phyloP scores from a whole-genome alignment of 306 rosid species.

The Pachyrhizus erosus region DNA sequence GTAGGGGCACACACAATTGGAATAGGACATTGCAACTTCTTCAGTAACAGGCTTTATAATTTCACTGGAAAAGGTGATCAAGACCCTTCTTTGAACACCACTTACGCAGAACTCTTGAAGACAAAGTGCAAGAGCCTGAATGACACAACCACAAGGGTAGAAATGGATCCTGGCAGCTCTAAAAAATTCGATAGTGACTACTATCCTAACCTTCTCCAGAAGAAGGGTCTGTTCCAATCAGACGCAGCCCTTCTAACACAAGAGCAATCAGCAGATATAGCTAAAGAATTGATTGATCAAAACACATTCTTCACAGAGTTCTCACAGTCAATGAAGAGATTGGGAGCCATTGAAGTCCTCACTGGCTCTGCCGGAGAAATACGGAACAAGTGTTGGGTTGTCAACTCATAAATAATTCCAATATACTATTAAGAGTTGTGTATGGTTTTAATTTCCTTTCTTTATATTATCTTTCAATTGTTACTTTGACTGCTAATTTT shows the following conservation, averaged over 20 bases:
- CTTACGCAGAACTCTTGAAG: slow-evolving; percentile 51
- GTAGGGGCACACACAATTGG: slow-evolving; percentile 71
- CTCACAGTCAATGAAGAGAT: slow-evolving; percentile 61
- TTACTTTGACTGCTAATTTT: background rate
- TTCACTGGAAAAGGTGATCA: slow-evolving; percentile 68
- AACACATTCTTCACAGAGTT: slow-evolving; percentile 51
- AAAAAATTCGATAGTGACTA: slow-evolving; percentile 49
- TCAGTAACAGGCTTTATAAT: slow-evolving; percentile 57
- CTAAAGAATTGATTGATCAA: slow-evolving; percentile 31
- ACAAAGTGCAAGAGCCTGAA: slow-evolving; percentile 35
- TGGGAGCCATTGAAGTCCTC: slow-evolving; percentile 60
- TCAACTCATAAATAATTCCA: slow-evolving; percentile 52
- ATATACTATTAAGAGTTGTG: background rate
- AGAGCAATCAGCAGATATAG: slow-evolving; percentile 1
- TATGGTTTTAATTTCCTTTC: background rate
- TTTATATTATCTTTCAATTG: background rate
- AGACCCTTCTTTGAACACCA: slow-evolving; percentile 58
- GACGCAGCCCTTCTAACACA: slow-evolving; percentile 66
- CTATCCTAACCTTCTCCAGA: slow-evolving; percentile 43
- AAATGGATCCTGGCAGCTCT: slow-evolving; percentile 56
- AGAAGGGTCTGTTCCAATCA: slow-evolving; percentile 61
- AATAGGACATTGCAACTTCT: slow-evolving; percentile 51
- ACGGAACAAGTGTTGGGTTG: slow-evolving; percentile 56
- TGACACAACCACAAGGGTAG: slow-evolving; percentile 44
- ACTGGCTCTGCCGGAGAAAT: slow-evolving; percentile 57